These are phyloP conservation scores for Cladosporium sp. DNA, from an alignment of 2,329 filamentous ascomycete genomes.

Conservation along the genomic window DNA sequence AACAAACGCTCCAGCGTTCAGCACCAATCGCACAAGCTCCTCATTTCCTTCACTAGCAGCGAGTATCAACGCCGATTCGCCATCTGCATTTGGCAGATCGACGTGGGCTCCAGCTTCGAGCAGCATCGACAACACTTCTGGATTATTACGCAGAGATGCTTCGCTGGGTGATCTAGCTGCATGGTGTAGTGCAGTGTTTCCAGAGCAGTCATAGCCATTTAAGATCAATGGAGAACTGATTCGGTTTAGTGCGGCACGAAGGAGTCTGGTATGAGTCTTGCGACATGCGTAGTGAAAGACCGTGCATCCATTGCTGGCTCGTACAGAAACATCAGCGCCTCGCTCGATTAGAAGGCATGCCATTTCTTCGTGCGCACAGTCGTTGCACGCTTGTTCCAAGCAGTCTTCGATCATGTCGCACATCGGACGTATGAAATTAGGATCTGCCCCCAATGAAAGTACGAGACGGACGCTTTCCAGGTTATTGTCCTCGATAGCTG, in stretches of 20 bases:
- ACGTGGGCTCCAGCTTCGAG: not conserved
- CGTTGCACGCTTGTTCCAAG: not conserved
- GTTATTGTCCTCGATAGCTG: too few relatives aligned
- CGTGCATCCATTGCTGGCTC: not conserved
- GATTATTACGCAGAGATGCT: not conserved
- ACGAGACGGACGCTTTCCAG: not conserved
- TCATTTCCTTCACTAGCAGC: not conserved
- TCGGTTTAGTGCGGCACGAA: not conserved
- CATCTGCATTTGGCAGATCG: not conserved
- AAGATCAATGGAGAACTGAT: not conserved
- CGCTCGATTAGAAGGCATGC: not conserved
- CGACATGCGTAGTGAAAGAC: not conserved
- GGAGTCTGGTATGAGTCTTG: not conserved
- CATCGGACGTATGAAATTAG: not conserved
- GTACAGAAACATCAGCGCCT: not conserved
- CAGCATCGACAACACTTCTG: not conserved
- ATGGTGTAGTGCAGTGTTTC: not conserved
- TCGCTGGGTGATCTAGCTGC: fast-evolving
- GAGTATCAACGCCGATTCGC: not conserved
- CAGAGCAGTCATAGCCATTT: fast-evolving
- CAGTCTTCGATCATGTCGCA: not conserved
- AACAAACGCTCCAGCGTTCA: not conserved
- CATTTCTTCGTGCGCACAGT: not conserved
- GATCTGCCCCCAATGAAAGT: not conserved
- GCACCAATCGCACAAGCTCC: not conserved